Evolutionary conservation across 192 early-diverging fungal genomes (phyloP).

Genomic region (Funneliformis mosseae): DNA sequence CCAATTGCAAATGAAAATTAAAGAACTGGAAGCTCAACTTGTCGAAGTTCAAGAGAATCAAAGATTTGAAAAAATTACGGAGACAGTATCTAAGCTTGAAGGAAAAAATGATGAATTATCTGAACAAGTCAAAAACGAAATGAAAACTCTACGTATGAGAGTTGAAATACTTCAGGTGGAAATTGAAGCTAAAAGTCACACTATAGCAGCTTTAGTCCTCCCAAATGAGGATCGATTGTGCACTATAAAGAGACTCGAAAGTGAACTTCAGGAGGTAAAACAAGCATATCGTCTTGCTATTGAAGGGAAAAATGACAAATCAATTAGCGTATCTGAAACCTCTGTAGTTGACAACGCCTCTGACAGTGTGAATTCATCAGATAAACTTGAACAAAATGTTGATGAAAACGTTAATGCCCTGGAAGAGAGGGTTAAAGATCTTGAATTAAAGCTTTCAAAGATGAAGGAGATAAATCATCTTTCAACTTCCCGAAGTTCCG

Average conservation of each 20-base stretch:
- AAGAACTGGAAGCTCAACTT: slow-evolving; percentile 22
- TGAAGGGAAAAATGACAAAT: neutral
- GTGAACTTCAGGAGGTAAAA: slow-evolving; percentile 15
- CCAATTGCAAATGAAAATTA: slow-evolving; percentile 16
- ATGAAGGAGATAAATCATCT: slow-evolving; percentile 3
- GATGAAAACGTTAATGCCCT: slow-evolving; percentile 8
- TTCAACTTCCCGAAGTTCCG: neutral
- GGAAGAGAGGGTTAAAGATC: slow-evolving; percentile 21
- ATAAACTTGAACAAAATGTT: slow-evolving; percentile 22
- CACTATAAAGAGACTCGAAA: slow-evolving; percentile 11
- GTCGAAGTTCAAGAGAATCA: slow-evolving; percentile 9
- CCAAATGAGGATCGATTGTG: slow-evolving; percentile 10
- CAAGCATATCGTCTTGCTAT: slow-evolving; percentile 7
- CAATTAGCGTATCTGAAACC: neutral
- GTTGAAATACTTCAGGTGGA: slow-evolving; percentile 18
- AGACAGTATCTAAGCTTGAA: slow-evolving; percentile 9
- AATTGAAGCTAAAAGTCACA: slow-evolving; percentile 32
- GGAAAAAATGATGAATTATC: neutral
- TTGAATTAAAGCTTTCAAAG: slow-evolving; percentile 23
- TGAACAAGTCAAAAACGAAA: neutral
- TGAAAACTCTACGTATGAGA: neutral
- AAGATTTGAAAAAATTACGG: slow-evolving; percentile 11
- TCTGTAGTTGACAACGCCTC: neutral
- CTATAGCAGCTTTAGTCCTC: slow-evolving; percentile 20
- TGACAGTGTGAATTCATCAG: neutral